Evolutionary conservation across 148 eudicot species (phyloP), one percentile per base, ranked within the genome.

Genomic region (Diospyros kaki): DNA sequence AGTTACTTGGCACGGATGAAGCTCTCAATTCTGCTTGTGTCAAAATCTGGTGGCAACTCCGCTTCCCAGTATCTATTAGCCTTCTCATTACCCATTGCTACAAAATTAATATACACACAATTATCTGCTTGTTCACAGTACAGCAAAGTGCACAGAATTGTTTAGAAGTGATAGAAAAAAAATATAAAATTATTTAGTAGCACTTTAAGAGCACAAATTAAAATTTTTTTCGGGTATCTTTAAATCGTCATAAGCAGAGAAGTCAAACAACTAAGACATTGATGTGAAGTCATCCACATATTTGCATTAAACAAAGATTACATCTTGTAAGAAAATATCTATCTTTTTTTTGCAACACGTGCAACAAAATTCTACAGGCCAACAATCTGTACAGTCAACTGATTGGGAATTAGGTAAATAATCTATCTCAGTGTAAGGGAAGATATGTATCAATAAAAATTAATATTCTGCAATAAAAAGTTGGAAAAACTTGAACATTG

Each of bases 1-100:
- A 42, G 41, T 70, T 86, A 90, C 95, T 91, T 91, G 75, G 84
- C 72, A 6, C 83, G 88, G 59, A 91, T 89, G 63, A 84, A 89
- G 14, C 56, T 83, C 58, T 85, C 87, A 14, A 77, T 86, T 48
- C 76, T 82, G 72, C 66, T 64, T 73, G 84, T 86, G 64, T 86
- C 87, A 43, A 52, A 74, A 50, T 79, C 50, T 64, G 83, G 71
- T 12, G 90, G 89, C 51, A 89, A 12, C 55, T 89, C 84, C 52
- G 89, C 90, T 83, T 92, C 94, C 94, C 94, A 92, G 43, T 82
- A 90, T n/a, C 73, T 74, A 68, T 92, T 92, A 6, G 93, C 84
- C 86, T 79, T 88, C 12, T 84, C 84, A 75, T 92, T 92, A 9
- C 92, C 89, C 80, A 80, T 77, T 41, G 83, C 97, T 91, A 79